Evolutionary conservation across 2,329 filamentous ascomycete species (phyloP).

Genomic region (Neonectria neomacrospora): DNA sequence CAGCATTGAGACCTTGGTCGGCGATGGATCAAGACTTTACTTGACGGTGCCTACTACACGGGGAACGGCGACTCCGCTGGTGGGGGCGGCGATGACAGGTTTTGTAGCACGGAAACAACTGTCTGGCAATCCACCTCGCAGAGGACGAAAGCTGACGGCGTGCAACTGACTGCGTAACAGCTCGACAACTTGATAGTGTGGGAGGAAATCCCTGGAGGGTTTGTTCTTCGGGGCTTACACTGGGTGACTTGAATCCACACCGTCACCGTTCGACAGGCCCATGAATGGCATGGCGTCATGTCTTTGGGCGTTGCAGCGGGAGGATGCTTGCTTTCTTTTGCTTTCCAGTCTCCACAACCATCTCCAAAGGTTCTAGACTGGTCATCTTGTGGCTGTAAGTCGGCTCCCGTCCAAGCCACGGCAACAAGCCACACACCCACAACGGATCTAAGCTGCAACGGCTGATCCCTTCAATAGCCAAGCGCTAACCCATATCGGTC

Average conservation of each 20-base stretch:
- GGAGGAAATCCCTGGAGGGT: background rate
- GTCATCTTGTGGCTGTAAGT: background rate
- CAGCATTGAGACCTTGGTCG: constrained; percentile 1
- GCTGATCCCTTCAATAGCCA: constrained; percentile 5
- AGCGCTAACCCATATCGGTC: background rate
- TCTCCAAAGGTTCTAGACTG: background rate
- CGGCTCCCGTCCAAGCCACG: constrained; percentile 19
- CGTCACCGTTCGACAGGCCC: constrained; percentile 7
- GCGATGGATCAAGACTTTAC: constrained; percentile 1
- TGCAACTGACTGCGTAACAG: background rate
- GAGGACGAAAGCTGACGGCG: background rate
- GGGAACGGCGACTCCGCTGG: background rate
- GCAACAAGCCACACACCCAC: constrained; percentile 33
- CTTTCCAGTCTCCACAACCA: constrained; percentile 7
- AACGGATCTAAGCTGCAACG: background rate
- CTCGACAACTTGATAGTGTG: background rate
- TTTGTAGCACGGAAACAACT: background rate
- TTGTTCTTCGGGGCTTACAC: background rate
- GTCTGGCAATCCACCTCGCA: background rate
- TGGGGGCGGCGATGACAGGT: background rate
- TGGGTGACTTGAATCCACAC: background rate
- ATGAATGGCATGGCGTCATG: constrained; percentile 22
- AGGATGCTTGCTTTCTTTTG: constrained; percentile 11
- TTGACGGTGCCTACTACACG: background rate
- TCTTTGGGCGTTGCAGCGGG: constrained; percentile 21